Evolutionary conservation across 164 flowering plant species (phyloP), one percentile per base, ranked within the genome.

Genomic region (Vitis cinerea): DNA sequence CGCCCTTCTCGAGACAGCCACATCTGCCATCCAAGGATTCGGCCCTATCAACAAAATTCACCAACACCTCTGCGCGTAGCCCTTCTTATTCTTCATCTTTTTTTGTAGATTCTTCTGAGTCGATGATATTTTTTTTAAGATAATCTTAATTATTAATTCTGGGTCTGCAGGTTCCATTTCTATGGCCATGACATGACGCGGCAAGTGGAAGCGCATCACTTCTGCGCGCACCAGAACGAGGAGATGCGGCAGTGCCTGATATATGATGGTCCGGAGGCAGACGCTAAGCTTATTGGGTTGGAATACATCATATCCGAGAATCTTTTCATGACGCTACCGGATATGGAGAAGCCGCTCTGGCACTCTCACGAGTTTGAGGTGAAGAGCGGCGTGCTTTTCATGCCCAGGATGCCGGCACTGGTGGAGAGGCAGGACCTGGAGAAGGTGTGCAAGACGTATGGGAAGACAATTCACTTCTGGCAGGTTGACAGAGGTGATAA

Each of bases 151-250:
- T 37, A 37, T 3, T 37, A 37, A 37, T 37, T 37, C 19, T 67
- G 58, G 2, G 11, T 52, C 1, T 11, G 52, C 63, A 91, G 97
- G 59, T 92, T 89, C 58, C 97, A 92, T 71, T 88, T 89, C 74
- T 94, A 94, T 56, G 85, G 72, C 12, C 59, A 90, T 66, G 97
- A 92, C 86, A 92, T 94, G 97, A 85, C 87, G 4, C 75, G 94
- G 30, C 98, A 94, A 78, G 87, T 92, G 65, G 97, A 90, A 77
- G 91, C 94, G n/a, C 98, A 94, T 83, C 98, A 94, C 80, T 94
- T 50, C 74, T 94, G 98, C 68, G 88, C 82, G 1, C 92, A 86
- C 81, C 90, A 80, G 70, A 92, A 88, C 81, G 97, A 90, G 64
- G 98, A 94, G 66, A 73, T 94, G 87, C 65, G 97, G 62, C 98